Base-by-base conservation (phyloP, 345 rosid genomes). In the Acer yangbiense region DNA sequence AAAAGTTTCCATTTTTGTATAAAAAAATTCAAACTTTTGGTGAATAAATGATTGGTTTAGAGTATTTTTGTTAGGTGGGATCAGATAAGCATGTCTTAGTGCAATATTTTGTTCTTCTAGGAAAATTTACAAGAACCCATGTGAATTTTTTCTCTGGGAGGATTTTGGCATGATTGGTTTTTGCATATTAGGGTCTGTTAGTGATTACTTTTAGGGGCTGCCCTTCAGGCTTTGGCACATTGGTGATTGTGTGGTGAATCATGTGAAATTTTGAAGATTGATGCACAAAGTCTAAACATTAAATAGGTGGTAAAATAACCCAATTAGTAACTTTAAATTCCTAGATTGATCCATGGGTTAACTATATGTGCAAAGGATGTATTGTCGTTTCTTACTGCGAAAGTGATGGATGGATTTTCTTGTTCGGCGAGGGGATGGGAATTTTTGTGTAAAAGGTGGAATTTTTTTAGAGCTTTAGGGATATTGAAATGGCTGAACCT, bases 171-270 rank as follows among this genome's bases (percentile, higher is more conserved):
- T 60, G 11, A 16, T 75, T 54, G 65, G 43, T 39, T 29, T 32
- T 39, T 54, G 72, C 25, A 32, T 54, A 12, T 8, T n/a, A 50
- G 7, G 44, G 65, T 65, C 14, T 75, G 27, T 52, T 7, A n/a
- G 46, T 74, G 61, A 17, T 74, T 61, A 65, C 16, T 20, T 75
- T 48, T 65, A 16, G 60, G 48, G 69, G 48, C 43, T 32, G 41
- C 52, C 48, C 1, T 10, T 9, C 27, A 4, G 14, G 74, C 27
- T 63, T 23, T 13, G 17, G 9, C 58, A 63, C 41, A 44, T 44
- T 21, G 6, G 2, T 73, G 52, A 64, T 29, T 14, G 6, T 23
- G 7, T 23, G 76, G 14, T 73, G 21, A 41, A 61, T 46, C 46
- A 43, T 43, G 23, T 4, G 58, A 16, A 54, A 54, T 16, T 54